Evolutionary conservation across 371 early-diverging fungal species (phyloP).

Genomic region (Mucor saturninus): DNA sequence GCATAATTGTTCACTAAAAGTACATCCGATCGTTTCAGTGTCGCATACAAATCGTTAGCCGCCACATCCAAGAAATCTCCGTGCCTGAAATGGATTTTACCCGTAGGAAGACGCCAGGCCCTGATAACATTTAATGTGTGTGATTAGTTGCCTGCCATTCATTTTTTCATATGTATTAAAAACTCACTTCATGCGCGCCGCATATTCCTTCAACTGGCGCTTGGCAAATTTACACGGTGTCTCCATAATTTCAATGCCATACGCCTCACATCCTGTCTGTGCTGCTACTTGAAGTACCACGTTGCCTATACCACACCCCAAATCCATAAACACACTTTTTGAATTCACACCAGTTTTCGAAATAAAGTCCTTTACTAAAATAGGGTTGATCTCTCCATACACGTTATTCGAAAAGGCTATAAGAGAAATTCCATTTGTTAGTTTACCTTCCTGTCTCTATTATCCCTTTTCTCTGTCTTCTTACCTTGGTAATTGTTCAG

Average conservation of each 20-base stretch:
- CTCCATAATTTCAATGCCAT: conserved; percentile 94
- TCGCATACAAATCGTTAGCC: conserved; percentile 62
- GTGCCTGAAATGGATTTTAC: conserved; percentile 69
- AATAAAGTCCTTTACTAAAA: conserved; percentile 87
- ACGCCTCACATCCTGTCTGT: conserved; percentile 80
- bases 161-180: not conserved
- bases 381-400: conserved; percentile 92
- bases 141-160: too few relatives aligned
- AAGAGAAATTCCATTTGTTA: not conserved
- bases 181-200: conserved; percentile 76
- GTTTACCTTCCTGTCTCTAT: too few relatives aligned
- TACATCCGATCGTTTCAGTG: conserved; percentile 85
- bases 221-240: conserved; percentile 83
- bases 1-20: conserved; percentile 95
- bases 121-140: conserved; percentile 21
- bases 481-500: conserved; percentile 83
- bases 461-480: not conserved
- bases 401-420: conserved; percentile 92
- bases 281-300: conserved; percentile 95
- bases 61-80: conserved; percentile 75
- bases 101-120: conserved; percentile 69
- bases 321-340: conserved; percentile 84
- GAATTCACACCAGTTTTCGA: conserved; percentile 67
- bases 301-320: conserved; percentile 96
- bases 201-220: conserved; percentile 83